Percentiles rank a stretch among this genome's conserved stretches.
phyloP scores from a whole-genome alignment of 1,284 basidiomycete species.

The Schizopora paradoxa region DNA sequence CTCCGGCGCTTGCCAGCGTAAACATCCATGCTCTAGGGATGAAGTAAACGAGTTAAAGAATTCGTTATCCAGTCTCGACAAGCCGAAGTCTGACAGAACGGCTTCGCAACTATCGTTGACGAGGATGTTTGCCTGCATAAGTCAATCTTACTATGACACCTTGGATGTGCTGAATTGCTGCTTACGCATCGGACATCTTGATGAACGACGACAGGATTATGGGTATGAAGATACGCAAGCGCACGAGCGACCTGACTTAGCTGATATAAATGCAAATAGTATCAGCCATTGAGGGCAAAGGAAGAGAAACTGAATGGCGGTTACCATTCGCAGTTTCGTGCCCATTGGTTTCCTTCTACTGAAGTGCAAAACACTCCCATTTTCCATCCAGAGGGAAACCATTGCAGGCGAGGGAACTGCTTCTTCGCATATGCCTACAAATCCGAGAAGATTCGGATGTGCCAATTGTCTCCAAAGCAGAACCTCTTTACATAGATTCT shows the following conservation, averaged over 20 bases:
- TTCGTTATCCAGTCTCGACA: conserved; percentile 5
- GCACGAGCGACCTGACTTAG: not conserved
- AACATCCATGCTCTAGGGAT: conserved; percentile 4
- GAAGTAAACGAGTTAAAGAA: conserved; percentile 3
- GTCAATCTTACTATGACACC: too few species aligned
- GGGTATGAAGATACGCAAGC: not conserved
- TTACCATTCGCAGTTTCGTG: not conserved
- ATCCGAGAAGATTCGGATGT: conserved; percentile 6
- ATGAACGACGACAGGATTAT: not conserved
- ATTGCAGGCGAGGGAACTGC: not conserved
- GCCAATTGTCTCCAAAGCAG: conserved; percentile 7
- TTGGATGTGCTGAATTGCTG: too few species aligned
- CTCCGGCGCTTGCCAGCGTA: conserved; percentile 13
- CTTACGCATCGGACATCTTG: not conserved
- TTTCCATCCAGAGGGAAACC: not conserved
- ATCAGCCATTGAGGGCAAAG: not conserved
- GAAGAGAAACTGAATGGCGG: not conserved
- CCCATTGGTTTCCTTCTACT: not conserved
- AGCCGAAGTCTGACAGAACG: conserved; percentile 12
- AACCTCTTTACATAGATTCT: conserved; percentile 6
- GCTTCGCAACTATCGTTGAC: not conserved
- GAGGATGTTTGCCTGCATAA: conserved; percentile 11
- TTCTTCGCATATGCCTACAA: conserved; percentile 1
- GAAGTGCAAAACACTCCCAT: not conserved
- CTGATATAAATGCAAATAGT: not conserved